Evolutionary conservation across 225 moss, liverwort and hornwort species (phyloP).

Genomic region (Takakia lepidozioides): DNA sequence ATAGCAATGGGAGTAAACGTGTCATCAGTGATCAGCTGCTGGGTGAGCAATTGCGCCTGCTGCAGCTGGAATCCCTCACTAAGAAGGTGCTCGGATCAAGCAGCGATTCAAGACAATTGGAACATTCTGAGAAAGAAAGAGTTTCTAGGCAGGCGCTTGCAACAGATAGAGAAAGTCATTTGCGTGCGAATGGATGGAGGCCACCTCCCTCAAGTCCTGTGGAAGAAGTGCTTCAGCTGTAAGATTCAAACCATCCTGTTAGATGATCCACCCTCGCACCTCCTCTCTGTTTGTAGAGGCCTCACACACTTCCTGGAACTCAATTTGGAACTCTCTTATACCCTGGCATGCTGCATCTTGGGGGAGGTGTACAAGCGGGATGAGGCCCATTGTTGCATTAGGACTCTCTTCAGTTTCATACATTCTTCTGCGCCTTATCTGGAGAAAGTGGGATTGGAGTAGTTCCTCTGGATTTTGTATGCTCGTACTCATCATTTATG

Average conservation of each 20-base stretch:
- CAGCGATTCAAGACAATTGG: slow-evolving; percentile 15
- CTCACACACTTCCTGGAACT: too few species aligned
- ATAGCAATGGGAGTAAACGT: slow-evolving; percentile 3
- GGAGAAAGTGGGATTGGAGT: too few species aligned
- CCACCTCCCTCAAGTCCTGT: slow-evolving; percentile 17
- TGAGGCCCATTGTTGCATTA: too few species aligned
- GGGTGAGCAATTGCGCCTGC: slow-evolving; percentile 41
- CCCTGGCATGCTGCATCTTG: too few species aligned
- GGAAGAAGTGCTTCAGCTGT: slow-evolving; percentile 35
- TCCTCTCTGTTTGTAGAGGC: too few species aligned
- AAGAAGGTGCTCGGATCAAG: slow-evolving; percentile 27
- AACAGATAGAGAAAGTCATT: slow-evolving; percentile 10
- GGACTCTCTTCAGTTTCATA: too few species aligned
- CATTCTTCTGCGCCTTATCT: too few species aligned
- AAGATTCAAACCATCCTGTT: slow-evolving; percentile 4
- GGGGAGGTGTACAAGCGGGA: too few species aligned
- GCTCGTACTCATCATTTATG: too few species aligned
- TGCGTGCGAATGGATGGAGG: slow-evolving; percentile 15
- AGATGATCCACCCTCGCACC: too few species aligned
- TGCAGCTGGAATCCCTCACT: slow-evolving; percentile 37
- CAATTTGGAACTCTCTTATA: too few species aligned
- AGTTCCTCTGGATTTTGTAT: too few species aligned
- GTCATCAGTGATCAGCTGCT: slow-evolving; percentile 22
- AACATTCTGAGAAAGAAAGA: slow-evolving; percentile 13
- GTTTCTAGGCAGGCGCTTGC: slow-evolving; percentile 13